Base-by-base conservation (phyloP, 2,329 filamentous ascomycete species). In the Aspergillus unguis region DNA sequence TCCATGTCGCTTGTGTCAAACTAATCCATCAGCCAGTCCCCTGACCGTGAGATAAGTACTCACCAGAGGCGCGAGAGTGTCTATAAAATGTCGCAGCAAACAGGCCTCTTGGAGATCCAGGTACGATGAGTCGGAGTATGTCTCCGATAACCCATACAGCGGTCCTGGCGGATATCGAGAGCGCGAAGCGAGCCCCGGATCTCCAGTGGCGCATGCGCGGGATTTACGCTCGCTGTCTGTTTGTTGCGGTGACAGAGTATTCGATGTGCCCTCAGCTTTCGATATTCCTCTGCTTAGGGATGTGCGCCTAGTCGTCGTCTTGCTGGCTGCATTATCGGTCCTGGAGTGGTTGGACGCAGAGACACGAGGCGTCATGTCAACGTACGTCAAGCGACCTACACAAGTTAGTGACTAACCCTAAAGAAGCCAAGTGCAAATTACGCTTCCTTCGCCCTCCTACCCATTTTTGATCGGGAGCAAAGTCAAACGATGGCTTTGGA, bases 1-100 rank as follows among this genome's bases (percentile, higher is more conserved):
- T 55, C 50, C 27, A 33, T 37, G 44, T 55, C 49, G 10, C 38
- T 55, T 4, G 35, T 11, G 29, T 52, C 49, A 23, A 55, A 55
- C 53, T 52, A n/a, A 3, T 10, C 5, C 0, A 31, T 55, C 6
- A 52, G 41, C 41, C 36, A n/a, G 6, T 26, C 26, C 10, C 6
- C 11, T 4, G 4, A 1, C 1, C 1, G 9, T n/a, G 32, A 10
- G 11, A 7, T 1, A 11, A 2, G 17, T 17, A 17, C 17, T 1
- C 49, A 52, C 53, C 49, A 32, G 40, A 3, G 32, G 44, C 5
- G 35, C 53, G 5, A 52, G 35, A 10, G 38, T 49, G 17, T 52
- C 49, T 3, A 47, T 40, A 8, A 52, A 52, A 8, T 55, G 45
- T 3, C 53, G 40, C 9, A 52, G 38, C 44, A 55, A 42, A 9